Evolutionary conservation across 2,329 filamentous ascomycete species (phyloP), one percentile per base, ranked within the genome.

Genomic region (Paraphoma sp.): DNA sequence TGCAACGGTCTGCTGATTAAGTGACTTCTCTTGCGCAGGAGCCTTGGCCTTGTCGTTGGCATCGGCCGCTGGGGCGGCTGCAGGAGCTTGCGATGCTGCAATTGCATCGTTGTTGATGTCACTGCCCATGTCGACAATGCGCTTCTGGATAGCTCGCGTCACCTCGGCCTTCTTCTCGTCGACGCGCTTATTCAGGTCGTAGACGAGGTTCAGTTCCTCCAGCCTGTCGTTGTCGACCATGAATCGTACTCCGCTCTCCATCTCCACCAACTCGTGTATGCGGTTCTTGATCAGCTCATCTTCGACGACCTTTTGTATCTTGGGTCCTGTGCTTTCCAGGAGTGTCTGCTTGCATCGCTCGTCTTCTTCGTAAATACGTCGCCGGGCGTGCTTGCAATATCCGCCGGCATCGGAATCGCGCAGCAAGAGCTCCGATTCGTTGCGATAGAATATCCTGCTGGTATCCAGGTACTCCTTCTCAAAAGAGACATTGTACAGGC

Each of bases 151-250:
- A 6, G 89, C 89, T 7, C 83, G 82, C 30, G 87, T 91, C 5
- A 97, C 79, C 9, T 89, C 86, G 0, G 78, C 72, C 72, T 94
- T 96, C 56, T 89, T 88, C 0, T 81, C 75, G 67, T 98, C 93
- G 0, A 97, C 90, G 33, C 92, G 84, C 9, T 85, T 81, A 53
- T 96, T 89, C 2, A 98, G 84, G 16, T 87, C 83, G 75, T 95
- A 98, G 3, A 98, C 81, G 48, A 93, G 88, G n/a, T 83, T 82
- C 9, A 99, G 81, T 67, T 96, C 93, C 4, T 90, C 86, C 33
- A 90, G 69, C 61, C 89, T 87, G 75, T 97, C 90, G 67, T 97
- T 93, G 75, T 97, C 91, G 48, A 98, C 87, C 94, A 99, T 98
- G 71, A 88, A 88, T 61, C 86, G 87, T 42, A 97, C 84, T 0